Evolutionary conservation across 1,284 basidiomycete genomes (phyloP).

Genomic region (Apiotrichum brassicae): DNA sequence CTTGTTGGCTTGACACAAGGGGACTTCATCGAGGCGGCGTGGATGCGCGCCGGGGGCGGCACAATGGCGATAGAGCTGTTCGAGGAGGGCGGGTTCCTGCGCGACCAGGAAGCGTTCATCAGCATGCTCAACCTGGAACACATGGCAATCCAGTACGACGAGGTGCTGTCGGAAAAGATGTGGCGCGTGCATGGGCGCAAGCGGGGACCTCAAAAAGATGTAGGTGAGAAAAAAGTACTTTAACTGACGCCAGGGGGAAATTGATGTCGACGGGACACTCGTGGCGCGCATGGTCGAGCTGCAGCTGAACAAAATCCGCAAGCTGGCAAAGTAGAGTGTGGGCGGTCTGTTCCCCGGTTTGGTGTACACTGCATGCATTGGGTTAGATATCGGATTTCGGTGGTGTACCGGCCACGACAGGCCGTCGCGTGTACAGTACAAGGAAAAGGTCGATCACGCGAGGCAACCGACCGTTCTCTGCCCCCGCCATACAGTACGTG

Average conservation of each 20-base stretch:
- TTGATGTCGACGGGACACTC: conserved; percentile 11
- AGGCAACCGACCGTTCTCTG: too few species aligned
- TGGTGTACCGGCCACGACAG: too few species aligned
- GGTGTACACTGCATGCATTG: too few species aligned
- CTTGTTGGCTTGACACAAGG: conserved; percentile 32
- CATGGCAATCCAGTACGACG: conserved; percentile 25
- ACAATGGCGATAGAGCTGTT: conserved; percentile 27
- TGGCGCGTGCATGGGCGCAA: conserved; percentile 1
- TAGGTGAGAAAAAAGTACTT: not conserved
- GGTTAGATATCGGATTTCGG: too few species aligned
- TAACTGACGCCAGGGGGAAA: not conserved
- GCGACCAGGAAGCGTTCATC: conserved; percentile 31
- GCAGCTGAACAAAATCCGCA: too few species aligned
- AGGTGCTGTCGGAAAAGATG: conserved; percentile 2
- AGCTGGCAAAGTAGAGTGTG: too few species aligned
- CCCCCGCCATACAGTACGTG: too few species aligned
- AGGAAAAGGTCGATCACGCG: too few species aligned
- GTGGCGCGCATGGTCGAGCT: conserved; percentile 15
- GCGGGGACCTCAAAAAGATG: conserved; percentile 3
- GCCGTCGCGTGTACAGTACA: too few species aligned
- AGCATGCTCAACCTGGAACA: conserved; percentile 29
- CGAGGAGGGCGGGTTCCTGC: conserved; percentile 25
- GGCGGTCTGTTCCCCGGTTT: too few species aligned
- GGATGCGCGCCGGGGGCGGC: conserved; percentile 30
- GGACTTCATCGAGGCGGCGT: conserved; percentile 28